Evolutionary conservation across 495 filamentous ascomycete species (phyloP).

Genomic region (Aspergillus olivimuriae): DNA sequence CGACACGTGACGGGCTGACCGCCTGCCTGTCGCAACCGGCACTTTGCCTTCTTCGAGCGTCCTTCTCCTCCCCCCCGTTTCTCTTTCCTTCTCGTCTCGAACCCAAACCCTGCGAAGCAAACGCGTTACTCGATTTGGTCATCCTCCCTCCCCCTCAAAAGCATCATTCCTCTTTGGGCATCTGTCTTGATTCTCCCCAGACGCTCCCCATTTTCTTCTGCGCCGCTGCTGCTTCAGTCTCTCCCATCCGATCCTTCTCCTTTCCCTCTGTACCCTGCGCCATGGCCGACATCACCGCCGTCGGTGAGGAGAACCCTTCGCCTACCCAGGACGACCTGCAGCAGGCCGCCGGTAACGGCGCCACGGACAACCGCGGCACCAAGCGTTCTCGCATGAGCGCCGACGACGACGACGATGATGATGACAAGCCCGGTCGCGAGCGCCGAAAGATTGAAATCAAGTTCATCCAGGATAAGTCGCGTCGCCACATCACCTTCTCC

Average conservation of each 20-base stretch:
- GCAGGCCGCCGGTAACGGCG: slow-evolving; percentile 44
- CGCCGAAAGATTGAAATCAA: slow-evolving; percentile 99
- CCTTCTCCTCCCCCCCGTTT: slow-evolving; percentile 20
- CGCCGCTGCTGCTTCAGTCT: no score
- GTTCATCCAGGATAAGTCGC: slow-evolving; percentile 99
- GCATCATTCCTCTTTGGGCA: slow-evolving; percentile 46
- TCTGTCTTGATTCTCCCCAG: slow-evolving; percentile 18
- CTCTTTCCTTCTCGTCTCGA: slow-evolving; percentile 31
- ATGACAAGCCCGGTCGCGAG: slow-evolving; percentile 97
- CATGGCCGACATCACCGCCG: slow-evolving; percentile 43
- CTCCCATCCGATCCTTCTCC: slow-evolving; percentile 6
- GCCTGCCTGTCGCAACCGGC: slow-evolving; percentile 33
- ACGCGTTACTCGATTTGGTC: slow-evolving; percentile 51
- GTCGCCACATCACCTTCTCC: slow-evolving; percentile 99
- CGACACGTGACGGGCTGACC: slow-evolving; percentile 29
- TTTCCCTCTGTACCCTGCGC: slow-evolving; percentile 9
- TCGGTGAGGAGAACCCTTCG: slow-evolving; percentile 42
- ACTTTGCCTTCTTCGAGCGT: slow-evolving; percentile 39
- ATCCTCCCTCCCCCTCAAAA: slow-evolving; percentile 34
- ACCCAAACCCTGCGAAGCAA: slow-evolving; percentile 40
- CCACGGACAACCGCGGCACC: slow-evolving; percentile 68
- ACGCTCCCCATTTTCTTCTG: slow-evolving; percentile 16
- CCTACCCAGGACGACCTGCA: slow-evolving; percentile 48
- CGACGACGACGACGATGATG: slow-evolving; percentile 98
- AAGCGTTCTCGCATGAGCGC: slow-evolving; percentile 82